Conservation (phyloP, 345 rosid genomes). For the Populus deltoides region DNA sequence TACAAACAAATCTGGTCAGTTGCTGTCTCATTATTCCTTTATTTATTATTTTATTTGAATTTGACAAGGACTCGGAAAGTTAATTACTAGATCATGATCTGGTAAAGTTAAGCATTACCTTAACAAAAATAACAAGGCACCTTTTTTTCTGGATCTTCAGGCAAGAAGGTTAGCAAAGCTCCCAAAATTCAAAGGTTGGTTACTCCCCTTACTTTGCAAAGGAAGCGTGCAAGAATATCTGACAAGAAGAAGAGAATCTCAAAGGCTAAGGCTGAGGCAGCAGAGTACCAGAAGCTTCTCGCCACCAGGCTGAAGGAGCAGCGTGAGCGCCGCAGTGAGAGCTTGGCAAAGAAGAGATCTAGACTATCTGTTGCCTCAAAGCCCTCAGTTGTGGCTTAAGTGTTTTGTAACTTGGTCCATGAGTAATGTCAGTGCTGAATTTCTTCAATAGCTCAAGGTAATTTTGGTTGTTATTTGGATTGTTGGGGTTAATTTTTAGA, state of each 20-base stretch:
- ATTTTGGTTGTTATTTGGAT: slow-evolving; percentile 3
- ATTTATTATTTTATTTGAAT: not conserved
- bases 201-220: slow-evolving; percentile 27
- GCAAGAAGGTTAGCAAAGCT: slow-evolving; percentile 28
- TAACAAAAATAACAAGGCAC: not conserved
- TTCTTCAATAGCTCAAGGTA: slow-evolving; percentile 1
- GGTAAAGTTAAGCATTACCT: not conserved
- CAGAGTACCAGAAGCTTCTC: slow-evolving; percentile 29
- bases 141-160: slow-evolving; percentile 9
- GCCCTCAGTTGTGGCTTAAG: slow-evolving; percentile 23
- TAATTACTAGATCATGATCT: not conserved
- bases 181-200: slow-evolving; percentile 31
- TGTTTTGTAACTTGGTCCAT: not conserved
- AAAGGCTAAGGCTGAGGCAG: slow-evolving; percentile 30
- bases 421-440: not conserved
- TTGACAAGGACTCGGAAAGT: not conserved
- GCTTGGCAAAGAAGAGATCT: slow-evolving; percentile 32
- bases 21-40: not conserved
- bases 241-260: slow-evolving; percentile 31
- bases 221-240: slow-evolving; percentile 27
- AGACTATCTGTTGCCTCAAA: slow-evolving; percentile 29
- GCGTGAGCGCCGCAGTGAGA: slow-evolving; percentile 30
- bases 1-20: slow-evolving; percentile 69
- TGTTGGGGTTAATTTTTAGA: not conserved
- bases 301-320: slow-evolving; percentile 35